Evolutionary conservation across 768 basidiomycete species (phyloP), one percentile per base, ranked within the genome.

Genomic region (Royoungia palumana): DNA sequence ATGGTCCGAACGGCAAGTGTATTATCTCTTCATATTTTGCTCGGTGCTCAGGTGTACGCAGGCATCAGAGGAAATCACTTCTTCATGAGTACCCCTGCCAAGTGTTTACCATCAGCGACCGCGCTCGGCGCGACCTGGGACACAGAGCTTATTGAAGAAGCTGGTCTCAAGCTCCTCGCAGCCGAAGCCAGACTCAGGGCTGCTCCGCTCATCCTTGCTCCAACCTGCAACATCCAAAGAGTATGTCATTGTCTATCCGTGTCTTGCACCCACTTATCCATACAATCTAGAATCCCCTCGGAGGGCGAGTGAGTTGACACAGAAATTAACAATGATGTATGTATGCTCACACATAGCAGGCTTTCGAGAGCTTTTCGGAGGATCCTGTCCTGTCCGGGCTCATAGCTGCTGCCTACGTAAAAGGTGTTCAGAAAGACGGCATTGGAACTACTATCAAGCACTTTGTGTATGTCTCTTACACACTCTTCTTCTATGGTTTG

Each of bases 141-240:
- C 60, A 68, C 77, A 1, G 70, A 79, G 20, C 78, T 89, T 38
- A 74, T 91, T 21, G 70, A 82, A 47, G 67, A 78, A 56, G 76
- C 83, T 16, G 88, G 83, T 3, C 61, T 73, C 35, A 80, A 81
- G 58, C 72, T 90, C 16, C 75, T 90, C 17, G 87, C 87, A 2
- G 66, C 72, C 14, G 89, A 90, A 64, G 82, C 85, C 4, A 89
- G 85, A 66, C 71, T 86, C 41, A 75, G 80, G 38, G 77, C 83
- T 2, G 83, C 85, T 10, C 82, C 84, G 12, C 66, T 88, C 3
- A 71, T 89, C 25, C 77, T 91, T 16, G 90, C 83, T 1, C 90
- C 89, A 0, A 92, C 89, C 0, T 87, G 85, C 62, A 92, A 93
- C 62, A 89, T 89, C 42, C 89, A 90, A 66, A 79, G 90, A 27